Percentiles rank a stretch among this genome's conserved stretches.
These are phyloP conservation scores for Aspergillus neotritici DNA, from an alignment of 2,329 filamentous ascomycete genomes.

Conservation along the genomic window DNA sequence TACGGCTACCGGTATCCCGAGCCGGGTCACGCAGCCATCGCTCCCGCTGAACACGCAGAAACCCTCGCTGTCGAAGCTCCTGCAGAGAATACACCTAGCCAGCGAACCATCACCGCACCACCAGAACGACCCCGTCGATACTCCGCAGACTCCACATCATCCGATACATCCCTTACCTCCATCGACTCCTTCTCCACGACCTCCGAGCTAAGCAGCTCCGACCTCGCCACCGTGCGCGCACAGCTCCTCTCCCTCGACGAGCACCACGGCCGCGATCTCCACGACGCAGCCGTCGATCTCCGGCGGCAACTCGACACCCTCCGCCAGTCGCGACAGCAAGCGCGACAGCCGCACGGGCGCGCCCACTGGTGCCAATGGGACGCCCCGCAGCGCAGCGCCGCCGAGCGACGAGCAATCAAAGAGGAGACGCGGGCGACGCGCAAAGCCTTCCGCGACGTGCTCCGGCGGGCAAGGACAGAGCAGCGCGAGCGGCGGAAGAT, in stretches of 20 bases:
- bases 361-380: slow-evolving; percentile 33
- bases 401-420: slow-evolving; percentile 29
- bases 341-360: slow-evolving; percentile 15
- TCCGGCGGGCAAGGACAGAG: slow-evolving; percentile 33
- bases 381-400: slow-evolving; percentile 26
- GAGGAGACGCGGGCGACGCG: slow-evolving; percentile 34
- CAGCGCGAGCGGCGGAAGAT: slow-evolving; percentile 25
- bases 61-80: background rate
- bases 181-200: slow-evolving; percentile 35
- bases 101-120: slow-evolving; percentile 4
- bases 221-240: slow-evolving; percentile 31
- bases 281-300: slow-evolving; percentile 32
- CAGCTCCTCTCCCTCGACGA: slow-evolving; percentile 31
- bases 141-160: slow-evolving; percentile 27
- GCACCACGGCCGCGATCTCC: slow-evolving; percentile 33
- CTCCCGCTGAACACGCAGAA: no score
- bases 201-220: slow-evolving; percentile 31
- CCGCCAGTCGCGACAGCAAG: slow-evolving; percentile 31
- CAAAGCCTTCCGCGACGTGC: slow-evolving; percentile 33
- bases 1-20: slow-evolving; percentile 5
- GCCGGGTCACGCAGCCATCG: no score
- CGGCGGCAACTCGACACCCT: slow-evolving; percentile 30
- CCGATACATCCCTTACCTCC: slow-evolving; percentile 32
- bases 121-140: slow-evolving; percentile 20
- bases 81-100: background rate